phyloP scores from a whole-genome alignment of 2,329 filamentous ascomycete species.

The Epichloe typhina region DNA sequence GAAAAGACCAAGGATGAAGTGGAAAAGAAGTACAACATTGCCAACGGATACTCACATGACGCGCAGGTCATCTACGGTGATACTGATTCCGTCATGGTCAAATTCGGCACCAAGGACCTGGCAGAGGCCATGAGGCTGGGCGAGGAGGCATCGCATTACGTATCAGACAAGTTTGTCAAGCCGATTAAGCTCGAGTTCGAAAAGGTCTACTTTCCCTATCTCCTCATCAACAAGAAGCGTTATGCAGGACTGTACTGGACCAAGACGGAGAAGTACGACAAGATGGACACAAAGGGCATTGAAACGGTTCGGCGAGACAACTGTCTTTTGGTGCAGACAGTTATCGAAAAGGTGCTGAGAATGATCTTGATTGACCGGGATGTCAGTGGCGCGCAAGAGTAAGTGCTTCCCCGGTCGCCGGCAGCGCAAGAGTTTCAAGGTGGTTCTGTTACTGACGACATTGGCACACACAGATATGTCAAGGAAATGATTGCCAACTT shows the following conservation, averaged over 20 bases:
- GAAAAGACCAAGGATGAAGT: conserved; percentile 96
- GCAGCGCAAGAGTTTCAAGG: background rate
- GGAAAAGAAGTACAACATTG: conserved; percentile 75
- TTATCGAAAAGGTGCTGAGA: conserved; percentile 89
- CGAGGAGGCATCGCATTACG: conserved; percentile 78
- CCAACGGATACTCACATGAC: conserved; percentile 88
- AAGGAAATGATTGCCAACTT: conserved; percentile 92
- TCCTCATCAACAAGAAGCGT: conserved; percentile 99
- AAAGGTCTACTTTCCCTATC: conserved; percentile 95
- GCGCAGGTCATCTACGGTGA: conserved; percentile 97
- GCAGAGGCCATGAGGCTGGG: conserved; percentile 86
- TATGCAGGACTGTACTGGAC: conserved; percentile 99
- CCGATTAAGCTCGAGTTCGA: conserved; percentile 99
- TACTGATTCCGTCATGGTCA: conserved; percentile 99
- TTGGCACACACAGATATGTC: conserved; percentile 56
- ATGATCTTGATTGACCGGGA: conserved; percentile 95
- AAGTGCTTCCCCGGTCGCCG: conserved; percentile 26
- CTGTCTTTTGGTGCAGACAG: conserved; percentile 86
- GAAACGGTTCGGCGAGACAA: conserved; percentile 97
- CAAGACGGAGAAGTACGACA: conserved; percentile 86
- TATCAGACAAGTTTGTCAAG: conserved; percentile 85
- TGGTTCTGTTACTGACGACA: background rate
- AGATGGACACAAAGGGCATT: conserved; percentile 99
- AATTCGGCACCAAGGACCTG: conserved; percentile 83
- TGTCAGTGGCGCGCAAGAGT: conserved; percentile 84